These are phyloP conservation scores for Podaxis sp. DNA, from an alignment of 768 basidiomycete species.

Conservation along the genomic window DNA sequence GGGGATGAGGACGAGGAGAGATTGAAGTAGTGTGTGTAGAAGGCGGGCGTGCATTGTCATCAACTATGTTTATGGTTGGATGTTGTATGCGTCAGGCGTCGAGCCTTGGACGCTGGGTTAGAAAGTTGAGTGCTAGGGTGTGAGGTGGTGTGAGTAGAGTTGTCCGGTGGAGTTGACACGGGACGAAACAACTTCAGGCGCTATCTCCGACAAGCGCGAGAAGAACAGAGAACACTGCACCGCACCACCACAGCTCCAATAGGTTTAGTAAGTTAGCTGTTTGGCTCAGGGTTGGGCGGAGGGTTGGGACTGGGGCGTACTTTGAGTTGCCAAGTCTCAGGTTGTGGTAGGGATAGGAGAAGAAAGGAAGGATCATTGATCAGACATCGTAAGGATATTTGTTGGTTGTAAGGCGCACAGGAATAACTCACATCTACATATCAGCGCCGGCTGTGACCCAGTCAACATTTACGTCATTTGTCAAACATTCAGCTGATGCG, in stretches of 20 bases:
- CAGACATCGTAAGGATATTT: neutral
- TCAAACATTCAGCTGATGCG: too few species aligned
- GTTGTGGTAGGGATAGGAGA: neutral
- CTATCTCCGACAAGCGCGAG: neutral
- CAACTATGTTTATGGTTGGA: neutral
- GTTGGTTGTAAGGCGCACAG: neutral
- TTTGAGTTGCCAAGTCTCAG: neutral
- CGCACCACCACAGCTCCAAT: too few species aligned
- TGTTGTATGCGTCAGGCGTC: neutral
- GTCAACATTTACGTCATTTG: too few species aligned
- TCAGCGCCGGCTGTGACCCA: too few species aligned
- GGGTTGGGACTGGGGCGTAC: neutral
- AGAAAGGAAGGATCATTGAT: neutral
- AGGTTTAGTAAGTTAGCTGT: too few species aligned
- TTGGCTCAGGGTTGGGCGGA: neutral
- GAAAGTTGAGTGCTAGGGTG: neutral
- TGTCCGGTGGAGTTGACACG: neutral
- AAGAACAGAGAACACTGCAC: neutral
- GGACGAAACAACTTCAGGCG: neutral
- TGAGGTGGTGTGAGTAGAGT: neutral
- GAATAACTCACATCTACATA: neutral
- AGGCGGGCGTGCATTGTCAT: neutral
- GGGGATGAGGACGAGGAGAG: neutral
- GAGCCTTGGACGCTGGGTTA: neutral
- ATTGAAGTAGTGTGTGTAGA: neutral